Base-by-base conservation (phyloP, 192 early-diverging fungal species). In the Rhizoclosmatium globosum region DNA sequence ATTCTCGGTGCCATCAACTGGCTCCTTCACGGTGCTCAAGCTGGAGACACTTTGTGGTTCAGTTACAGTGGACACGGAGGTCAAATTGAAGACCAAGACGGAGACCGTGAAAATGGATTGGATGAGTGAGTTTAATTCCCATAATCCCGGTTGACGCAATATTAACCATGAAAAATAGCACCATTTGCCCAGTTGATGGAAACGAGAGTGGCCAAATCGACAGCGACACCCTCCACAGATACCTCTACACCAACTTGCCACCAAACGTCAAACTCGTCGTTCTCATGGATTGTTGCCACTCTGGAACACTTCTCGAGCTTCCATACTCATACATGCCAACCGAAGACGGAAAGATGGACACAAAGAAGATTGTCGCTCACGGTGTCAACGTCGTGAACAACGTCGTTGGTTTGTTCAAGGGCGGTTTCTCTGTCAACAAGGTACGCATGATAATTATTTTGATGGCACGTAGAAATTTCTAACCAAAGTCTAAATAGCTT, bases 121-220 rank as follows among this genome's bases (percentile, higher is more conserved):
- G 77, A 74, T 64, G 21, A 31, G 31, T 31, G 31, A 31, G 31
- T 31, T 31, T 31, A 31, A 31, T 31, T 0, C 31, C 31, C 31
- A 31, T 31, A 0, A 0, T 31, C 31, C 31, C 31, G 31, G 31
- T 31, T 31, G 31, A 31, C 31, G 31, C 31, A 31, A 31, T 31
- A 31, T 0, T 31, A 0, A 31, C 31, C 31, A 31, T n/a, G n/a
- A n/a, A n/a, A n/a, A 64, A 79, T 58, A 43, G 92, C 75, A 94
- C 92, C 44, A 92, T 95, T 47, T 89, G 91, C 68, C 94, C 94
- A 2, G 80, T 86, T 57, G 95, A 96, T 80, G 94, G 91, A 80
- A 80, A 91, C 50, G 60, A 60, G 15, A 85, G 85, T 3, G 95
- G 95, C 21, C 86, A 89, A 59, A 94, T 96, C 72, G 83, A 86